Percentiles rank a stretch among this genome's conserved stretches.
Conservation (phyloP, 2,329 filamentous ascomycete species). For the Nemania sp. region DNA sequence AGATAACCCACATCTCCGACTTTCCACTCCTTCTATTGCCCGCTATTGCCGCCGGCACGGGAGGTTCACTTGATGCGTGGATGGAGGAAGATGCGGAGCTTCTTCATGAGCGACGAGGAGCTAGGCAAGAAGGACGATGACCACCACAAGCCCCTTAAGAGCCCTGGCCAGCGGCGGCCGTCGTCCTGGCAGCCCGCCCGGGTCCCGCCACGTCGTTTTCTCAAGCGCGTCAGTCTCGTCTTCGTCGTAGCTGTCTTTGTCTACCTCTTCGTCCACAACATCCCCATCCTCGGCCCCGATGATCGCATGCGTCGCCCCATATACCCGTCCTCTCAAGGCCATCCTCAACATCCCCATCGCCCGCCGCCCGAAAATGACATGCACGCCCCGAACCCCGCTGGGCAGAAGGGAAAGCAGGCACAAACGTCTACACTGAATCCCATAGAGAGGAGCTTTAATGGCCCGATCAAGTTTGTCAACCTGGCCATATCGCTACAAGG, state of each 20-base stretch:
- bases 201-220: constrained; percentile 62
- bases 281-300: constrained; percentile 62
- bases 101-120: constrained; percentile 66
- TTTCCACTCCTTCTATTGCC: not conserved
- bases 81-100: constrained; percentile 57
- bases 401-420: constrained; percentile 19
- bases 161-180: constrained; percentile 45
- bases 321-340: constrained; percentile 47
- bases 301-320: constrained; percentile 55
- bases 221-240: constrained; percentile 65
- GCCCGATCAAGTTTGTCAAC: constrained; percentile 74
- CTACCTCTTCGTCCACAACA: constrained; percentile 74
- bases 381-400: constrained; percentile 25
- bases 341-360: constrained; percentile 26
- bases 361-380: constrained; percentile 18
- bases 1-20: constrained; percentile 10
- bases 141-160: constrained; percentile 54
- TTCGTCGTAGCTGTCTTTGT: constrained; percentile 63
- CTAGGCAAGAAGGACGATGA: constrained; percentile 73
- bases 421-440: constrained; percentile 19
- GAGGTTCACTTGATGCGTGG: constrained; percentile 42
- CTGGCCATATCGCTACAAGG: constrained; percentile 73
- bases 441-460: constrained; percentile 69
- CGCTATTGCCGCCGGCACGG: constrained; percentile 7
- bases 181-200: constrained; percentile 59